Base-by-base conservation (phyloP, 2,329 filamentous ascomycete genomes). In the Arthroderma sp. region DNA sequence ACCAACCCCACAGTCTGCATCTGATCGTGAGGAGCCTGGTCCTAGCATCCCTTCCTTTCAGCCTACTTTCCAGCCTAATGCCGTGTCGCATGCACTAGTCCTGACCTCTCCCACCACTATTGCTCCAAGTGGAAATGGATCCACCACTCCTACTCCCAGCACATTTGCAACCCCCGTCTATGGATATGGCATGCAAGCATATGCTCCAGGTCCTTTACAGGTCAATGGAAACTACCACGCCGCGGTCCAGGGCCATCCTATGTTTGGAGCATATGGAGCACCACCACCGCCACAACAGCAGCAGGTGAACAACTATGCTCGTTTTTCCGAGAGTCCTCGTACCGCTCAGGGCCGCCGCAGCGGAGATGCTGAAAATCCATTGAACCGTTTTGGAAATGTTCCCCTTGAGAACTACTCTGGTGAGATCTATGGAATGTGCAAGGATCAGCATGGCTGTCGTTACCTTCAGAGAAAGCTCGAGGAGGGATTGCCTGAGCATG, bases 401-500 rank as follows among this genome's bases (percentile, higher is more conserved):
- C 83, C 88, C 13, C 77, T 97, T 21, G 88, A 95, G 68, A 81
- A 85, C 35, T 85, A 93, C 66, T 79, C 80, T 37, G 88, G 90
- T 53, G 86, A 90, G 66, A 88, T 98, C 66, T 94, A 95, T 71
- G 80, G 83, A 54, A 77, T 96, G 37, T 97, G 91, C 80, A 97
- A 96, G 74, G 93, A 98, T 67, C 93, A 98, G 74, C 91, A 98
- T 71, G 93, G 93, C 59, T 98, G 93, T 68, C 87, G 93, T 59
- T 98, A 93, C 71, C 77, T 98, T 58, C 93, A 98, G 76, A 93
- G 95, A 78, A 95, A 97, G 76, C 80, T 98, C 4, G 93, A 98
- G 74, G 91, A 95, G 68, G 86, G 86, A 65, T 84, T 86, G 64
- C 81, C 86, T 4, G 86, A 91, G 28, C 83, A 94, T 66, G 81